phyloP scores from a whole-genome alignment of 352 stramenopile genomes.

The Pythium pectinolyticum region DNA sequence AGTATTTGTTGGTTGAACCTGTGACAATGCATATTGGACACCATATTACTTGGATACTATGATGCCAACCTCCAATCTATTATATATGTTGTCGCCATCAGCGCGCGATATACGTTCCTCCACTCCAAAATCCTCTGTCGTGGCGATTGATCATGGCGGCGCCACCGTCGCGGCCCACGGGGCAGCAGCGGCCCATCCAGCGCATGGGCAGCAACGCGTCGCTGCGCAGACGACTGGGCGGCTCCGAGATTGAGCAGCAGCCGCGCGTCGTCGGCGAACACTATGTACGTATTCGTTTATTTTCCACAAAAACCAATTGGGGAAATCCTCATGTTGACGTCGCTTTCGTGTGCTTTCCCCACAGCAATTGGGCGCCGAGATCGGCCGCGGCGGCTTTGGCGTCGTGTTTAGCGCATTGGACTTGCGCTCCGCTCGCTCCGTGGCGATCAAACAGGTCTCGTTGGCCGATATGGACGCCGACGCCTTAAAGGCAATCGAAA shows the following conservation, averaged over 20 bases:
- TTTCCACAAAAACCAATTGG: not conserved
- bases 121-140: not conserved
- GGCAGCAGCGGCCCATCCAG: conserved; percentile 21
- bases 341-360: not conserved
- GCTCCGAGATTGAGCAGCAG: conserved; percentile 41
- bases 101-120: not conserved
- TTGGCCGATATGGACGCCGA: conserved; percentile 84
- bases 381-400: conserved; percentile 90
- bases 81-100: conserved; percentile 11
- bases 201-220: conserved; percentile 27
- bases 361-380: conserved; percentile 90
- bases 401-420: conserved; percentile 89
- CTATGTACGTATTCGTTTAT: conserved; percentile 48
- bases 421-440: conserved; percentile 75
- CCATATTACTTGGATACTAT: not conserved
- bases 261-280: conserved; percentile 72
- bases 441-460: conserved; percentile 88
- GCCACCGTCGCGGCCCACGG: conserved; percentile 13
- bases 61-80: not conserved
- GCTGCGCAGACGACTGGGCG: conserved; percentile 18
- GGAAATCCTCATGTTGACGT: not conserved
- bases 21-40: no score
- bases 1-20: no score
- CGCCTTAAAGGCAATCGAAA: conserved; percentile 81
- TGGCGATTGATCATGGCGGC: not conserved